phyloP scores from a whole-genome alignment of 306 rosid species.

The Adenanthera pavonina region DNA sequence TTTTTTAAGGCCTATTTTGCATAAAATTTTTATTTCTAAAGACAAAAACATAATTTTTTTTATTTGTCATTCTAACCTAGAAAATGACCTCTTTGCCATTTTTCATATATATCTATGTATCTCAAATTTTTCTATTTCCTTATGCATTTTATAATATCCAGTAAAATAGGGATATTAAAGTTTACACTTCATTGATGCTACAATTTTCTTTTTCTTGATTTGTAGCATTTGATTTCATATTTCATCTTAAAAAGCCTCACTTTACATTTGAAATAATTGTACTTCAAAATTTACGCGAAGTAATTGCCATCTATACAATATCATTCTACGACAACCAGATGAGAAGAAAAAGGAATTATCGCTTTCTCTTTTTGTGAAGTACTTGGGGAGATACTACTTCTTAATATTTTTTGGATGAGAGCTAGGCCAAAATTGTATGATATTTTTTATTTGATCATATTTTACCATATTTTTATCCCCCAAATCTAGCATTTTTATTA shows the following conservation, averaged over 20 bases:
- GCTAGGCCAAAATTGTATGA: conserved; percentile 89
- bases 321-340: conserved; percentile 88
- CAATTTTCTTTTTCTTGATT: conserved; percentile 31
- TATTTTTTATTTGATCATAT: too few relatives aligned
- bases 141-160: too few relatives aligned
- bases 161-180: too few relatives aligned
- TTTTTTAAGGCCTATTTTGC: too few relatives aligned
- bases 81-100: too few relatives aligned
- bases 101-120: too few relatives aligned
- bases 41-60: too few relatives aligned
- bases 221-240: conserved; percentile 37
- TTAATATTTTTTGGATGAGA: conserved; percentile 97
- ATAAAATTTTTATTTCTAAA: too few relatives aligned
- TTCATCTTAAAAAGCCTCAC: conserved; percentile 30
- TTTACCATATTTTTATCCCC: too few relatives aligned
- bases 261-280: conserved; percentile 38
- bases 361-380: conserved; percentile 84
- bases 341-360: conserved; percentile 94
- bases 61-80: too few relatives aligned
- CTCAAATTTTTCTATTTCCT: too few relatives aligned
- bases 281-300: conserved; percentile 85
- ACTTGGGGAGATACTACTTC: conserved; percentile 95
- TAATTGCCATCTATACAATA: conserved; percentile 84
- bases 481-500: too few relatives aligned
- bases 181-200: conserved; percentile 3